Evolutionary conservation across 805 yeast species (phyloP).

Genomic region (Metschnikowia colocasiae): DNA sequence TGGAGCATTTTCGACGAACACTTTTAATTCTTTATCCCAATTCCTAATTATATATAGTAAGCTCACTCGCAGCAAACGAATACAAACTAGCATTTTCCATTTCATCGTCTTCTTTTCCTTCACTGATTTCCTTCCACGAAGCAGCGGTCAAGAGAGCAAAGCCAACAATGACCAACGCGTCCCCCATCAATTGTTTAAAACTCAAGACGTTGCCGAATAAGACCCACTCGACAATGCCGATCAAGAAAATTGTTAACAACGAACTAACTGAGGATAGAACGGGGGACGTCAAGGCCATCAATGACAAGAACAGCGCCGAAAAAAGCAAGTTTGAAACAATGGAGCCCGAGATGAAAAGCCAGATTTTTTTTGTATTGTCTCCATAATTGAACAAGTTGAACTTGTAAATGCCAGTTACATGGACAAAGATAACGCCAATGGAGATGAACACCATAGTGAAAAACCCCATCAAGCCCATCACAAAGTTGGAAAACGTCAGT

Average conservation of each 20-base stretch:
- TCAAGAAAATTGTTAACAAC: slow-evolving; percentile 71
- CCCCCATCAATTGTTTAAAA: slow-evolving; percentile 61
- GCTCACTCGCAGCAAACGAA: slow-evolving; percentile 38
- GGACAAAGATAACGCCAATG: slow-evolving; percentile 44
- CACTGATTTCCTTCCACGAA: slow-evolving; percentile 61
- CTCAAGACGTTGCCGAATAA: slow-evolving; percentile 58
- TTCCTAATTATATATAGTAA: slow-evolving; percentile 11
- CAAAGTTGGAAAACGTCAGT: slow-evolving; percentile 74
- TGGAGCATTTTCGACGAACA: background rate
- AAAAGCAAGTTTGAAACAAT: slow-evolving; percentile 61
- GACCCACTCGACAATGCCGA: slow-evolving; percentile 72
- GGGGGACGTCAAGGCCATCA: slow-evolving; percentile 83
- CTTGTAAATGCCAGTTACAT: slow-evolving; percentile 52
- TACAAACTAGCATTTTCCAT: slow-evolving; percentile 40
- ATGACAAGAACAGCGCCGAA: slow-evolving; percentile 66
- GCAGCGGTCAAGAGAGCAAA: slow-evolving; percentile 62
- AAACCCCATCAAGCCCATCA: slow-evolving; percentile 65
- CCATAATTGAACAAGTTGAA: slow-evolving; percentile 52
- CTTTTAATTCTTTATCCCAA: slow-evolving; percentile 1
- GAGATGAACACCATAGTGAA: slow-evolving; percentile 51
- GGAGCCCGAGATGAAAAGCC: slow-evolving; percentile 50
- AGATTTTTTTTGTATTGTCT: slow-evolving; percentile 32
- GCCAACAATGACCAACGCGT: slow-evolving; percentile 63
- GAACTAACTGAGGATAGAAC: slow-evolving; percentile 68
- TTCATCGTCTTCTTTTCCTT: slow-evolving; percentile 45